phyloP scores from a whole-genome alignment of 805 yeast genomes.

The Cyberlindnera lachancei region DNA sequence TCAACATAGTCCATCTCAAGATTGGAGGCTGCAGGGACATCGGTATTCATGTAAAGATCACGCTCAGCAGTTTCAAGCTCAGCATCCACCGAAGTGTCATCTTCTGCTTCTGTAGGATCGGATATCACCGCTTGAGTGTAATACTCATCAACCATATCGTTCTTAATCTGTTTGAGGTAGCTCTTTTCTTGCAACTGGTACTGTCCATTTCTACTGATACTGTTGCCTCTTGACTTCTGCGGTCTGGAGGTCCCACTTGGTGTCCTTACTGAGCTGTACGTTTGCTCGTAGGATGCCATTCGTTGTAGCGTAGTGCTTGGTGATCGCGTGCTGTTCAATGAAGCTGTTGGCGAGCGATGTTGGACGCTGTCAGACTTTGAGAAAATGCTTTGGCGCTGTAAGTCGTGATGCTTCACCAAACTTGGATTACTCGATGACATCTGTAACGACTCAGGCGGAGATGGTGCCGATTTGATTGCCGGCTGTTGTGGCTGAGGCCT shows the following conservation, averaged over 20 bases:
- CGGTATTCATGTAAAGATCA: constrained; percentile 6
- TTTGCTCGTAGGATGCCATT: constrained; percentile 13
- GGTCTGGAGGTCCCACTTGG: constrained; percentile 16
- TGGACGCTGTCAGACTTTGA: constrained; percentile 6
- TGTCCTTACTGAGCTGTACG: constrained; percentile 21
- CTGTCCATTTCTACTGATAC: constrained; percentile 23
- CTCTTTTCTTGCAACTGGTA: constrained; percentile 49
- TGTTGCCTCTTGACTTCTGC: constrained; percentile 14
- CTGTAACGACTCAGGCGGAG: no score
- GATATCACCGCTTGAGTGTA: constrained; percentile 58
- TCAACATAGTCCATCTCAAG: constrained; percentile 39
- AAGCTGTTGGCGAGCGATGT: constrained; percentile 18
- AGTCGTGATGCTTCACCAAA: constrained; percentile 1
- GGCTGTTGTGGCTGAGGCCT: no score
- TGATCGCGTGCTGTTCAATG: constrained; percentile 12
- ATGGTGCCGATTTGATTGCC: no score
- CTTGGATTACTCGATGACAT: no score
- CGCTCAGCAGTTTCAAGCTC: constrained; percentile 24
- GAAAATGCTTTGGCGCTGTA: no score
- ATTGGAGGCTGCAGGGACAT: constrained; percentile 28
- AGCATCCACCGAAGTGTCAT: constrained; percentile 22
- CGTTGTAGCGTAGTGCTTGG: constrained; percentile 14
- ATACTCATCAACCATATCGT: constrained; percentile 60
- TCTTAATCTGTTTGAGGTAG: constrained; percentile 54
- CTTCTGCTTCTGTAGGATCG: constrained; percentile 29